phyloP scores from a whole-genome alignment of 305 asterid genomes.

The Solanum hybrid region DNA sequence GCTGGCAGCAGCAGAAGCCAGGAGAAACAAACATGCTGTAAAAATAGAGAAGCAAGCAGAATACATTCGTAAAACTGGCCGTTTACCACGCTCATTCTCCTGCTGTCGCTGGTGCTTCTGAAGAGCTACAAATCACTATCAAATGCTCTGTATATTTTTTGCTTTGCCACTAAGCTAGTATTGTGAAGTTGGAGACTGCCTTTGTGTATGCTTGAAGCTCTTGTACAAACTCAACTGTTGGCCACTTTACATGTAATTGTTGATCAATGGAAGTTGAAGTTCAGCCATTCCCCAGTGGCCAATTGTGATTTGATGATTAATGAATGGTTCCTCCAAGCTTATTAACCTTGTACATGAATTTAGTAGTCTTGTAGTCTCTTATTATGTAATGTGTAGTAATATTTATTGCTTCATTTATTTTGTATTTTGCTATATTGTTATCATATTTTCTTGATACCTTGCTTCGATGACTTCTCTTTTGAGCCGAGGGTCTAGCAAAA shows the following conservation, averaged over 20 bases:
- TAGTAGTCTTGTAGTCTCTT: background rate
- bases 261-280: background rate
- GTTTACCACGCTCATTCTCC: conserved; percentile 16
- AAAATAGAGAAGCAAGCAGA: conserved; percentile 25
- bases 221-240: conserved; percentile 1
- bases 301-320: background rate
- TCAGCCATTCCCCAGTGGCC: background rate
- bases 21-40: conserved; percentile 14
- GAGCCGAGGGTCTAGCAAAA: background rate
- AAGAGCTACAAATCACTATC: background rate
- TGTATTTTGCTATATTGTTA: background rate
- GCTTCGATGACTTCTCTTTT: background rate
- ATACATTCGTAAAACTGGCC: conserved; percentile 30
- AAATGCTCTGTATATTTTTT: background rate
- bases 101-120: conserved; percentile 12
- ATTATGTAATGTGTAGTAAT: background rate
- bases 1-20: conserved; percentile 18
- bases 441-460: background rate
- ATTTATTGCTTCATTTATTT: background rate
- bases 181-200: background rate
- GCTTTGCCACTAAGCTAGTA: background rate
- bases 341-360: background rate
- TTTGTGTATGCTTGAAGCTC: background rate
- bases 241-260: background rate
- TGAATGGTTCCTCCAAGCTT: background rate